Base-by-base conservation (phyloP, 2,329 filamentous ascomycete species). In the Alternaria consortialis region DNA sequence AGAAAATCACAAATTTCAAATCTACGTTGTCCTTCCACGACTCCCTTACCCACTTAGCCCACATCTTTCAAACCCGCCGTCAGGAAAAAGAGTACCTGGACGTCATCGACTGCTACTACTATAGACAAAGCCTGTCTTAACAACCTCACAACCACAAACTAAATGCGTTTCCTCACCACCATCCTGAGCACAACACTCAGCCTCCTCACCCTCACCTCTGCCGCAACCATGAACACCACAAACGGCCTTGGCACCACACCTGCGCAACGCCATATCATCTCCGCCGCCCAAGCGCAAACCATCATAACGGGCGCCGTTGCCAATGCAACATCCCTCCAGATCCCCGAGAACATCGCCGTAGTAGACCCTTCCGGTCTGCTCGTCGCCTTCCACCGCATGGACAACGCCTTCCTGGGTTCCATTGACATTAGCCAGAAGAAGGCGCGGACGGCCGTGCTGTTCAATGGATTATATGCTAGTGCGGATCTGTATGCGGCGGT, bases 381-480 rank as follows among this genome's bases (percentile, higher is more conserved):
- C 13, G 68, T 76, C 32, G 72, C 70, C 7, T 75, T 75, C 57
- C 48, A 67, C 8, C 66, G 66, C 32, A 72, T 74, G 71, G 73
- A 76, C 62, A 74, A 74, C 29, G 70, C 74, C 3, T 70, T 60
- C 46, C 53, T 65, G 4, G 73, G 71, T 7, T 73, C 69, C 27
- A 72, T 76, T 43, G 73, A 75, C 23, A 64, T 76, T 13, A 69
- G 66, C 5, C 64, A 64, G 31, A 74, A 73, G 60, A 76, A 76
- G 54, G 72, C 74, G 12, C 62, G 66, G 15, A 75, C 73, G 3
- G 67, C 68, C 3, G 70, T 74, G 7, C 37, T 75, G 8, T 75
- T 75, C 53, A 73, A 72, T 36, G 74, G 74, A 3, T 8, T 72
- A 44, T 50, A 50, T 37, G 53, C 29, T 9, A 67, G 58, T n/a